Evolutionary conservation across 2,329 filamentous ascomycete genomes (phyloP).

Genomic region (Cercospora sojina): DNA sequence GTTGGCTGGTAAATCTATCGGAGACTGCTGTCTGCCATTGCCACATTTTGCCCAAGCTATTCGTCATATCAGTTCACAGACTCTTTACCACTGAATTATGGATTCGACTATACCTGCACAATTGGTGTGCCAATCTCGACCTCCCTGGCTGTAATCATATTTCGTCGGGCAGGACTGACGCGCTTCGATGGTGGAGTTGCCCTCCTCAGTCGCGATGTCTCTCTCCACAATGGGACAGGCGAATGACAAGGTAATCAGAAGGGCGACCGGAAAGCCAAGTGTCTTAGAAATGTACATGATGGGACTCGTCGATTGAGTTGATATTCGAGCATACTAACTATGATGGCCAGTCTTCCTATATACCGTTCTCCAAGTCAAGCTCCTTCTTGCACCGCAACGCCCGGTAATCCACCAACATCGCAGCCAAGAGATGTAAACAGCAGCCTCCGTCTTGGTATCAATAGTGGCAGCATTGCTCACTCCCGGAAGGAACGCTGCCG

Average conservation of each 20-base stretch:
- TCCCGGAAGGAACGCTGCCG: not conserved
- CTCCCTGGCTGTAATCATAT: constrained; percentile 1
- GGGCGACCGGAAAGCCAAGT: not conserved
- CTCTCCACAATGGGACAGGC: not conserved
- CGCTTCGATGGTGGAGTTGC: not conserved
- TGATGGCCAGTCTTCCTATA: not conserved
- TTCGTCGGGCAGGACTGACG: not conserved
- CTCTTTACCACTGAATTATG: not conserved
- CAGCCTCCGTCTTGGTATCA: not conserved
- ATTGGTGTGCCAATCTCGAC: not conserved
- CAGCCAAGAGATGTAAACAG: not conserved
- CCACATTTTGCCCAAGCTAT: not conserved
- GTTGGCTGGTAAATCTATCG: not conserved
- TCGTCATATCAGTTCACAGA: not conserved
- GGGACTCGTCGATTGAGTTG: not conserved
- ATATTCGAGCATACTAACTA: not conserved
- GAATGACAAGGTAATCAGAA: not conserved
- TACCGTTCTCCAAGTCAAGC: not conserved
- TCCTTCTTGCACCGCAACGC: not conserved
- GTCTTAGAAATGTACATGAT: not conserved
- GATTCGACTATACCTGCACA: not conserved
- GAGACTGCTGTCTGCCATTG: not conserved
- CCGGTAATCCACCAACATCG: not conserved
- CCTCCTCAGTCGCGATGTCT: not conserved
- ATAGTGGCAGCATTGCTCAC: not conserved